Evolutionary conservation across 768 basidiomycete species (phyloP), one percentile per base, ranked within the genome.

Genomic region (Saitozyma sp.): DNA sequence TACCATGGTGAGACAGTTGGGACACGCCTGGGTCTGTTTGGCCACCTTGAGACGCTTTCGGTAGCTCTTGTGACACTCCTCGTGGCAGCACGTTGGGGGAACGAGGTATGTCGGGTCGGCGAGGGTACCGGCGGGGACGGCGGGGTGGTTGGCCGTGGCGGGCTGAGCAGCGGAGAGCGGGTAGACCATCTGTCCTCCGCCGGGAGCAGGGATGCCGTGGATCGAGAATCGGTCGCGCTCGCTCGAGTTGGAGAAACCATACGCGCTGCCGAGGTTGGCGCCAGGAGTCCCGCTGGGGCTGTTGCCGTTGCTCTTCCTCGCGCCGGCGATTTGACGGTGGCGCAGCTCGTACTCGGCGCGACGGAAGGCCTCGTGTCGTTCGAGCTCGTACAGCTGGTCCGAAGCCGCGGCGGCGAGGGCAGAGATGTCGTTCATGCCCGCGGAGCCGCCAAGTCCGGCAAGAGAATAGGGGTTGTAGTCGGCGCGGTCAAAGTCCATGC

Each of bases 311-410:
- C 59, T 63, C 57, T 76, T 76, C 50, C 64, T 48, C 1, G 73
- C 55, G 40, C 74, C 68, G 38, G 74, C 75, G 59, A 82, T 80
- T 58, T 88, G 88, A 16, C 89, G 87, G 73, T 87, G 89, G 9
- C 86, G 83, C 9, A 87, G 84, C 76, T 92, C 90, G 79, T 88
- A 95, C 75, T 92, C 89, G n/a, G 90, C 91, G 42, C 92, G 84
- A 17, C 92, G 84, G 40, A 87, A 78, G 3, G 91, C 88, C 78
- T 96, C 94, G 63, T 88, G 85, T 45, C 87, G 87, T 76, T 98
- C 94, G 39, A 98, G 86, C 68, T 88, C 87, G 71, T 90, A 88
- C 8, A 98, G 84, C 75, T 96, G 91, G 61, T 91, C 91, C 81
- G 94, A 88, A 3, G 93, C 92, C 17, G 82, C 82, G 37, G 80